Conservation (phyloP, 495 filamentous ascomycete species). For the Tetracladium setigerum region DNA sequence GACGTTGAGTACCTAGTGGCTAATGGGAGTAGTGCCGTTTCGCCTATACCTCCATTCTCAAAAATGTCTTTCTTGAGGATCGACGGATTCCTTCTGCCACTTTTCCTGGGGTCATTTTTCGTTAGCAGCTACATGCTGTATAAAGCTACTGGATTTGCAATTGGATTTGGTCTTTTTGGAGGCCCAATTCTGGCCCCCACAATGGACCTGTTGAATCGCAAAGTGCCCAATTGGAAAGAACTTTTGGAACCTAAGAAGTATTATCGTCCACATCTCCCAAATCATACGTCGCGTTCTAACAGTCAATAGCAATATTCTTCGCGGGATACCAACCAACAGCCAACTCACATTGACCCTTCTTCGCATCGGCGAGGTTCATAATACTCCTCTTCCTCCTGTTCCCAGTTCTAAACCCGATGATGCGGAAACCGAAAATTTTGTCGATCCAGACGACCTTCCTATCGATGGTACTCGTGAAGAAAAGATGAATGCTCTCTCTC, state of each 20-base stretch:
- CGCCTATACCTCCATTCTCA: slow-evolving; percentile 69
- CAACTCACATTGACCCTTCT: slow-evolving; percentile 78
- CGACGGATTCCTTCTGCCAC: slow-evolving; percentile 46
- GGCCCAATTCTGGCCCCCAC: slow-evolving; percentile 58
- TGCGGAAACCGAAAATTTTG: slow-evolving; percentile 34
- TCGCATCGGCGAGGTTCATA: slow-evolving; percentile 73
- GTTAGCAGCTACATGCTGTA: slow-evolving; percentile 62
- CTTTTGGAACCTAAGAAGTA: slow-evolving; percentile 30
- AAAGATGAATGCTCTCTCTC: no score
- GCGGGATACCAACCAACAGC: slow-evolving; percentile 75
- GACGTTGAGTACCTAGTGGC: not conserved
- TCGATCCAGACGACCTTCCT: slow-evolving; percentile 37
- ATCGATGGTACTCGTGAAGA: slow-evolving; percentile 17
- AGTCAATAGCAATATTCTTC: slow-evolving; percentile 52
- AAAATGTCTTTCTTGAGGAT: slow-evolving; percentile 52
- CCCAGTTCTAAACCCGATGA: slow-evolving; percentile 36
- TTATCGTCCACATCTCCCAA: not conserved
- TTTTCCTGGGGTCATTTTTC: slow-evolving; percentile 49
- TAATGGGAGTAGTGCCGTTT: slow-evolving; percentile 39
- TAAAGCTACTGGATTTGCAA: slow-evolving; percentile 53
- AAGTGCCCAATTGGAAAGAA: slow-evolving; percentile 65
- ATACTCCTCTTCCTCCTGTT: slow-evolving; percentile 67
- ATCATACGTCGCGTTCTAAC: not conserved
- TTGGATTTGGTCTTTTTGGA: slow-evolving; percentile 70
- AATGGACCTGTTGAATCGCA: slow-evolving; percentile 51